Evolutionary conservation across 148 eudicot species (phyloP).

Genomic region (Oxyria digyna): DNA sequence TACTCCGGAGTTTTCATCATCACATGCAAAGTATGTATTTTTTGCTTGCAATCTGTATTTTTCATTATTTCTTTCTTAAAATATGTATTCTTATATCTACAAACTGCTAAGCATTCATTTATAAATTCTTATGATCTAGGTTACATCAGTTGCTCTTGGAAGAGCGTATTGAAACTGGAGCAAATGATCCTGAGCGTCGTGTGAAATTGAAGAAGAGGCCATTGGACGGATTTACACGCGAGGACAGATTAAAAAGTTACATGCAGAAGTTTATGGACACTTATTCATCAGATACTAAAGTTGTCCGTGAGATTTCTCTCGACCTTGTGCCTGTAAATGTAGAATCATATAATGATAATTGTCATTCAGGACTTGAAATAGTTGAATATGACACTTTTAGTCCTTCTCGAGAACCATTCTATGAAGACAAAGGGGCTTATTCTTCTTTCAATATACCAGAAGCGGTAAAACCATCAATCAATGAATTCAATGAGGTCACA

Average conservation of each 20-base stretch:
- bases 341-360: slow-evolving; percentile 15
- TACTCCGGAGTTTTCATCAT: slow-evolving; percentile 53
- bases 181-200: slow-evolving; percentile 52
- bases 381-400: slow-evolving; percentile 35
- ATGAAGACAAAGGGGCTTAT: slow-evolving; percentile 24
- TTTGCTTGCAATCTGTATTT: not conserved
- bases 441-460: slow-evolving; percentile 31
- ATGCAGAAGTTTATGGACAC: slow-evolving; percentile 64
- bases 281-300: slow-evolving; percentile 47
- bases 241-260: slow-evolving; percentile 55
- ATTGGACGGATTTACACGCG: slow-evolving; percentile 52
- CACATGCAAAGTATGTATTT: slow-evolving; percentile 75
- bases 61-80: not conserved
- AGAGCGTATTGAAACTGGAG: slow-evolving; percentile 71
- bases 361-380: slow-evolving; percentile 39
- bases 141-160: slow-evolving; percentile 85
- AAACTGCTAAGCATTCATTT: slow-evolving; percentile 6
- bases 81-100: not conserved
- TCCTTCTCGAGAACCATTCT: slow-evolving; percentile 30
- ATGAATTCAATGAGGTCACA: slow-evolving; percentile 19
- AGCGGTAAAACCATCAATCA: slow-evolving; percentile 19
- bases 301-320: slow-evolving; percentile 36
- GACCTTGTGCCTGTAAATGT: slow-evolving; percentile 22
- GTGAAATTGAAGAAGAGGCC: slow-evolving; percentile 82
- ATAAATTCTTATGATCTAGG: slow-evolving; percentile 35